phyloP scores from a whole-genome alignment of 192 early-diverging fungal species.

The Coemansia asiatica region DNA sequence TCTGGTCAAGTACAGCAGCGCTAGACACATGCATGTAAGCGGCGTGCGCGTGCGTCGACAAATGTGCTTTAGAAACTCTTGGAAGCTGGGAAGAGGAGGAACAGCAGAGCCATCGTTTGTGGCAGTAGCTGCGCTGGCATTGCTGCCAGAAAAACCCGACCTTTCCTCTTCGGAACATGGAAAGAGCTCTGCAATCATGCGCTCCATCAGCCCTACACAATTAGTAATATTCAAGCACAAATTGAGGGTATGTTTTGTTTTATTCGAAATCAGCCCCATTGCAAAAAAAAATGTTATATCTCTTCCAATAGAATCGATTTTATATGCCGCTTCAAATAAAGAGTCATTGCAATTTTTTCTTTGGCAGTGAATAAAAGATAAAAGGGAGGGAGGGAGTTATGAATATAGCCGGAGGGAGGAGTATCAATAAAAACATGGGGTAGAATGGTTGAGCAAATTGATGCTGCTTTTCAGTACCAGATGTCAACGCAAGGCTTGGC shows the following conservation, averaged over 20 bases:
- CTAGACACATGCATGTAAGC: constrained; percentile 55
- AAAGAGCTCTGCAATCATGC: constrained; percentile 57
- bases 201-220: constrained; percentile 52
- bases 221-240: neutral
- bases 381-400: too few species aligned
- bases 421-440: neutral
- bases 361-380: too few species aligned
- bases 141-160: constrained; percentile 11
- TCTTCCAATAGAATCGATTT: too few species aligned
- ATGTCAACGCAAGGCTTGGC: neutral
- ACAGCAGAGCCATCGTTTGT: constrained; percentile 1
- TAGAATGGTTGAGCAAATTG: constrained; percentile 3
- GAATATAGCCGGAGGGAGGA: too few species aligned
- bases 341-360: too few species aligned
- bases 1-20: constrained; percentile 58
- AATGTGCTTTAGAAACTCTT: constrained; percentile 56
- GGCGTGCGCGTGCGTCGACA: constrained; percentile 58
- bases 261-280: too few species aligned
- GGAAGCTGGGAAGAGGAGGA: constrained; percentile 35
- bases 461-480: neutral
- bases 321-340: too few species aligned
- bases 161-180: constrained; percentile 46
- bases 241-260: too few species aligned
- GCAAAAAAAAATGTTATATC: neutral
- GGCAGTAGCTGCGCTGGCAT: constrained; percentile 6